Conservation (phyloP, 129 eudicot species). For the Pulicaria dysenterica region DNA sequence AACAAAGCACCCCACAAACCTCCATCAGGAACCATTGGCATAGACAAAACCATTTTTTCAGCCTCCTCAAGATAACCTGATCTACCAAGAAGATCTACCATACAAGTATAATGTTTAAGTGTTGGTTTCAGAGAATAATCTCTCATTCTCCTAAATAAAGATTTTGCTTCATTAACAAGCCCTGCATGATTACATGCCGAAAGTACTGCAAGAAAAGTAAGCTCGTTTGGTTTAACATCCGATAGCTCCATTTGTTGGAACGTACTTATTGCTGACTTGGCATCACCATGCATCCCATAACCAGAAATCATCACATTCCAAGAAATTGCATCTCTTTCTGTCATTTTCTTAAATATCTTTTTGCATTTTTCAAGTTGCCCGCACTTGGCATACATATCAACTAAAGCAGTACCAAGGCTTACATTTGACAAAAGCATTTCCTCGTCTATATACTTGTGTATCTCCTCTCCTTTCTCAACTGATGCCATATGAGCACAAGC, state of each 20-base stretch:
- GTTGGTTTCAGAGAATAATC: constrained; percentile 59
- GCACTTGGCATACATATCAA: constrained; percentile 88
- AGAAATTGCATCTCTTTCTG: constrained; percentile 56
- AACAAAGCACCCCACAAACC: constrained; percentile 88
- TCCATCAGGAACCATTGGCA: constrained; percentile 82
- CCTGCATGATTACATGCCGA: constrained; percentile 83
- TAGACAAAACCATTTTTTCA: constrained; percentile 63
- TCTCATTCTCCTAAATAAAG: constrained; percentile 56
- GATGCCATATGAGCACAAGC: constrained; percentile 70
- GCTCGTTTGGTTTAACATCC: constrained; percentile 59
- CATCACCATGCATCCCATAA: constrained; percentile 82
- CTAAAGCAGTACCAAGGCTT: constrained; percentile 64
- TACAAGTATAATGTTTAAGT: constrained; percentile 78
- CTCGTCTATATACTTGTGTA: constrained; percentile 54
- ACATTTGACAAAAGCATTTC: constrained; percentile 39
- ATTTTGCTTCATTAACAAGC: constrained; percentile 66
- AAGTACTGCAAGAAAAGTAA: constrained; percentile 79
- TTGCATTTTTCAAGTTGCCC: constrained; percentile 61
- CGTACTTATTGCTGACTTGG: constrained; percentile 55
- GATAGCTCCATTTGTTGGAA: constrained; percentile 56
- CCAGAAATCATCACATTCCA: constrained; percentile 90
- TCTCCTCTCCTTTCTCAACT: constrained; percentile 58
- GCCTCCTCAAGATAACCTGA: constrained; percentile 73
- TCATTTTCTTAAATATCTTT: constrained; percentile 60
- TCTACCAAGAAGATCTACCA: constrained; percentile 85